A percentile compares a stretch with the other conserved stretches of the same genome.
Conservation (phyloP, 2,329 filamentous ascomycete genomes). For the Massarina eburnea region DNA sequence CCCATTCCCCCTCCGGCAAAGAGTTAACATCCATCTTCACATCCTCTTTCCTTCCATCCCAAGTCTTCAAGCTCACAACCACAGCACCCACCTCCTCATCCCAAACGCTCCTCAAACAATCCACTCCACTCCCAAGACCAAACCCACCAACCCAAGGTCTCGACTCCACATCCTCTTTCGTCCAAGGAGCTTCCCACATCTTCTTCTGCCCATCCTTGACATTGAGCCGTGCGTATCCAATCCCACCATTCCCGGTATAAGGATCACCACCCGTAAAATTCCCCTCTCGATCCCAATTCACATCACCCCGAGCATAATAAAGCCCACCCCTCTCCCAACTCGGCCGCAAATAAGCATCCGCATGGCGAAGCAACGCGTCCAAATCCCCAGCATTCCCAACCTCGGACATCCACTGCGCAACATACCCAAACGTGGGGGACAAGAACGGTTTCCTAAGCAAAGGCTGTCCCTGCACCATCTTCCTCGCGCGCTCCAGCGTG, state of each 20-base stretch:
- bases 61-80: slow-evolving; percentile 18
- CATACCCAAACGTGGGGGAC: slow-evolving; percentile 29
- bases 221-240: slow-evolving; percentile 43
- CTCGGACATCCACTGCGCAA: slow-evolving; percentile 40
- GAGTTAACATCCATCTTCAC: not conserved
- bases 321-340: slow-evolving; percentile 41
- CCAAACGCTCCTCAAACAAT: slow-evolving; percentile 24
- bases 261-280: slow-evolving; percentile 37
- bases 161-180: slow-evolving; percentile 25
- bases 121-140: slow-evolving; percentile 18
- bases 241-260: slow-evolving; percentile 39
- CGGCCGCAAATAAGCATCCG: slow-evolving; percentile 18
- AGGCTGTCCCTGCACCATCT: not conserved
- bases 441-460: not conserved
- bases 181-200: slow-evolving; percentile 41
- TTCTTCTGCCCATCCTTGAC: slow-evolving; percentile 40
- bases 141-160: slow-evolving; percentile 30
- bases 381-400: slow-evolving; percentile 23
- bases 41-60: slow-evolving; percentile 7
- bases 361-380: slow-evolving; percentile 18
- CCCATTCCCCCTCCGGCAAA: not conserved
- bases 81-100: slow-evolving; percentile 13
- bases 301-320: slow-evolving; percentile 36
- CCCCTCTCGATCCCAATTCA: slow-evolving; percentile 18
- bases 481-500: not conserved